Conservation (phyloP, 106 monocot species). For the Platanthera zijinensis region DNA sequence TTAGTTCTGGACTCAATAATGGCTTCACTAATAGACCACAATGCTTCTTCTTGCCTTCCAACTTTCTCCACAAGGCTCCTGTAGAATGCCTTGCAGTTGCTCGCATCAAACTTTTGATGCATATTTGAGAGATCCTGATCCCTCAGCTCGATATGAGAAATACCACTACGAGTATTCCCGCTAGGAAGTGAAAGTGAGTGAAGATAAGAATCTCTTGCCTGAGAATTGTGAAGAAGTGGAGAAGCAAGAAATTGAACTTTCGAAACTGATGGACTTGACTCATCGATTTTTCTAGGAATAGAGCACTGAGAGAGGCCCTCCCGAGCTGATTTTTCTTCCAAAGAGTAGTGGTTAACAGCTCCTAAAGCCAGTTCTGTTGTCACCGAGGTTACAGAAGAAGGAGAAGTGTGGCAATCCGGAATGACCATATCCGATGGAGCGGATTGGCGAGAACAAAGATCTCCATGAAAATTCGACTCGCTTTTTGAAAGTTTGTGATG, state of each 20-base stretch:
- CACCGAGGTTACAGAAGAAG: constrained; percentile 52
- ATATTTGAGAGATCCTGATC: constrained; percentile 10
- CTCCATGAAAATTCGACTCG: constrained; percentile 26
- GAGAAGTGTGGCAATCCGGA: constrained; percentile 36
- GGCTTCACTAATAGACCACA: constrained; percentile 34
- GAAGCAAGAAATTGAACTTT: constrained; percentile 9
- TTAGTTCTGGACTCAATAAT: constrained; percentile 32
- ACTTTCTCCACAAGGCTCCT: constrained; percentile 51
- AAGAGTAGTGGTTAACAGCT: constrained; percentile 22
- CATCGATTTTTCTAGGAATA: constrained; percentile 24
- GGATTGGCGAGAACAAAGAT: constrained; percentile 13
- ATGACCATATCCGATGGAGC: constrained; percentile 13
- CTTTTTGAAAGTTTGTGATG: constrained; percentile 30
- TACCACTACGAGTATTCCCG: constrained; percentile 10
- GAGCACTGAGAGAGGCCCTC: constrained; percentile 8
- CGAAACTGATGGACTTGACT: constrained; percentile 6
- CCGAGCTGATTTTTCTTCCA: constrained; percentile 8
- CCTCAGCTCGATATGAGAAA: constrained; percentile 7
- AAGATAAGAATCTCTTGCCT: not conserved
- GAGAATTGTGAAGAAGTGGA: constrained; percentile 6
- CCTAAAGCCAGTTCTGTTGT: constrained; percentile 77
- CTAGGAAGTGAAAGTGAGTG: not conserved
- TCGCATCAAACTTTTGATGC: constrained; percentile 21
- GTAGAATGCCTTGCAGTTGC: constrained; percentile 51
- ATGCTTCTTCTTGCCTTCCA: constrained; percentile 75